Evolutionary conservation across 2,329 filamentous ascomycete species (phyloP), one percentile per base, ranked within the genome.

Genomic region (Paecilomyces sp.): DNA sequence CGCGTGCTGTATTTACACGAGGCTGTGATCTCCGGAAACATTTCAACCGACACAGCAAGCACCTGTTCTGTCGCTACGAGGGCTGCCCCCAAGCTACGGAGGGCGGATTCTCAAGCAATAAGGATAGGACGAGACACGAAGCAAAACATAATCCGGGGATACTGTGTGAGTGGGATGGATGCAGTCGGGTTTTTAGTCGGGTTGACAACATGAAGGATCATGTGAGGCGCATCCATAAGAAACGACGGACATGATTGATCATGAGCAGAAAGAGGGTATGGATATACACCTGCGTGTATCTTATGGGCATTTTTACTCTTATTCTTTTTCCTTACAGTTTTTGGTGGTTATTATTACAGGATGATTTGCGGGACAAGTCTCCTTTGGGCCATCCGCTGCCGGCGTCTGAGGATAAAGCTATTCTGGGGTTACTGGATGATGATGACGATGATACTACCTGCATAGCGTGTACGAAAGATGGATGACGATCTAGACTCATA

Each of bases 11-110:
- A 1, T 87, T 86, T 69, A 81, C 79, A 7, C 77, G 84, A 53
- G 83, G 83, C 33, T 87, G 84, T 67, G 84, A 87, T 68, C 74
- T 87, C 18, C 77, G 84, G 30, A 87, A 87, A 66, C 84, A 87
- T 67, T 85, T 82, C 74, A 85, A 85, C 67, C 77, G 84, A 13
- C 84, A 87, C 69, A 83, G 80, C 30, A 86, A 86, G 65, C 79
- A 83, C 15, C 80, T 86, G 57, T 86, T 85, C 69, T 87, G 84
- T 69, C 81, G 83, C 3, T 77, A 84, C 60, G 76, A 81, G 55
- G 82, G 82, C 12, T 87, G 84, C 67, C 82, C 83, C 12, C 82
- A 86, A 65, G 76, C 82, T 9, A 76, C 74, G 2, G 78, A 79
- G 36, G 83, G 82, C 33, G 84, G 84, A 0, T 87, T 86, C 67